These are phyloP conservation scores for Hypoxylon sp. DNA, from an alignment of 2,329 filamentous ascomycete species.

Conservation along the genomic window DNA sequence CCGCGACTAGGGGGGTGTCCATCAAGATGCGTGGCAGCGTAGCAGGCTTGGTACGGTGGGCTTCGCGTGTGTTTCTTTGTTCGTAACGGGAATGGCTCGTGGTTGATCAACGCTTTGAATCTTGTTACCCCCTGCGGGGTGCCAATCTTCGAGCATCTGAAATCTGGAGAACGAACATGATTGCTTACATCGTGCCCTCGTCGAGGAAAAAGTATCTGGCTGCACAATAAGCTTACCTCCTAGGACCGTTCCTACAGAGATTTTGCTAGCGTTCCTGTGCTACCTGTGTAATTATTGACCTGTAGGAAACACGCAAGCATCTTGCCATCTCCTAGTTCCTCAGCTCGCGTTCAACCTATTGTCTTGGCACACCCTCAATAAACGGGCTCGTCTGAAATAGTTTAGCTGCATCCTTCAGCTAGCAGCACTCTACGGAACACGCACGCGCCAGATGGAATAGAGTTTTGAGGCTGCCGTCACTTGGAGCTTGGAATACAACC, in stretches of 20 bases:
- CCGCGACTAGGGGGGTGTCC: constrained; percentile 36
- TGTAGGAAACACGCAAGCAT: too few relatives aligned
- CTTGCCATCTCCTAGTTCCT: constrained; percentile 1
- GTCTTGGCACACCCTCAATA: constrained; percentile 42
- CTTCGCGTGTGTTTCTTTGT: constrained; percentile 27
- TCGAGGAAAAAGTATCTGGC: background rate
- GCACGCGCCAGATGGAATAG: constrained; percentile 14
- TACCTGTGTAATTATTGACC: background rate
- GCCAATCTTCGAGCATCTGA: constrained; percentile 15
- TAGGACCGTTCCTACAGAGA: background rate
- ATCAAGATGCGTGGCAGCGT: constrained; percentile 34
- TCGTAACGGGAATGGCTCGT: constrained; percentile 12
- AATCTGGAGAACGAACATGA: constrained; percentile 19
- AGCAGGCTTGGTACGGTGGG: constrained; percentile 8
- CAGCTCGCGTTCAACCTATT: constrained; percentile 39
- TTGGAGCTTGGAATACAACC: constrained; percentile 14
- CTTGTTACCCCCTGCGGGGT: constrained; percentile 26
- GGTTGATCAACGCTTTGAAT: constrained; percentile 28
- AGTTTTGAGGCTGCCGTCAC: constrained; percentile 19
- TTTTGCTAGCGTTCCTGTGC: background rate
- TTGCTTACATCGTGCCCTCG: constrained; percentile 20
- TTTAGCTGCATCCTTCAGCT: constrained; percentile 28
- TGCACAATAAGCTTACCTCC: constrained; percentile 23
- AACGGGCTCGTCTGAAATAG: constrained; percentile 39
- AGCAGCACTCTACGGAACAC: too few relatives aligned